Base-by-base conservation (phyloP, 2,329 filamentous ascomycete species). In the Exophiala lecanii-corni region DNA sequence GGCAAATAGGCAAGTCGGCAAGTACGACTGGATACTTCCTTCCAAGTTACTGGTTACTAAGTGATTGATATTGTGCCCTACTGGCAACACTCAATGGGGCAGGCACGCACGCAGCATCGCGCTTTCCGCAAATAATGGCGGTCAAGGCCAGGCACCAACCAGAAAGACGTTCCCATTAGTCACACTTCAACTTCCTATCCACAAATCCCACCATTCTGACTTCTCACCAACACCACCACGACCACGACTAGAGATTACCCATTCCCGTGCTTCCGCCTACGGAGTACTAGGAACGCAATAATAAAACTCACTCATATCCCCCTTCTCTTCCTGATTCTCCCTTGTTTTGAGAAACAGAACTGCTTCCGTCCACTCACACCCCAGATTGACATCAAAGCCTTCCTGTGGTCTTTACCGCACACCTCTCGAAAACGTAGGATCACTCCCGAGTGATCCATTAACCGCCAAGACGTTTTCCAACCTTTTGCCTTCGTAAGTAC, bases 381-480 rank as follows among this genome's bases (percentile, higher is more conserved):
- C n/a, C n/a, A n/a, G n/a, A n/a, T n/a, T n/a, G n/a, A n/a, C n/a
- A n/a, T n/a, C n/a, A n/a, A n/a, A n/a, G 39, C 45, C 45, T 40
- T 31, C 42, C 41, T 25, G 46, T 52, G 42, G 28, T 47, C 42
- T 34, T 43, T 38, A 21, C 35, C 30, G 36, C 30, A 28, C 12
- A 32, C 12, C 28, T 19, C 20, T 23, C 35, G 30, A 18, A 36
- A 33, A 42, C 21, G 41, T 19, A 43, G 50, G 54, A 55, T 56
- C 54, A 52, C 54, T 44, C 36, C 44, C 45, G 50, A 51, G 53
- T 55, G 54, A 44, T 54, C 51, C 50, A 45, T 28, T 64, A 66
- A 76, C 74, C 82, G 84, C 78, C 87, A 95, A 86, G 74, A 95
- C 88, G 89, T 96, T 95, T 84, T 91, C 89, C 77, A 96, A 94